Base-by-base conservation (phyloP, 805 yeast genomes). In the Priceomyces fermenticarens region DNA sequence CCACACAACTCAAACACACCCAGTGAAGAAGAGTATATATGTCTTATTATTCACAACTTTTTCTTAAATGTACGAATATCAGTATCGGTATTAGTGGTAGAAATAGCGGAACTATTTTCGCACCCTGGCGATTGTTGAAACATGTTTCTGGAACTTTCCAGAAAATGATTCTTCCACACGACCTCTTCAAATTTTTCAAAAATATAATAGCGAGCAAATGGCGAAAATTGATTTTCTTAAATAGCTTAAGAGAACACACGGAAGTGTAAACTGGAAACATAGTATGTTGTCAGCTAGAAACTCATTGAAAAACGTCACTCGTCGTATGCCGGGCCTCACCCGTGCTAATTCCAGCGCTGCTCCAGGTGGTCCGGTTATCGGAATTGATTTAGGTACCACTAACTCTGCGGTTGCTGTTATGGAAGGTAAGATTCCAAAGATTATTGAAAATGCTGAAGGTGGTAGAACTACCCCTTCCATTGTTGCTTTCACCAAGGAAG, bases 401-500 rank as follows among this genome's bases (percentile, higher is more conserved):
- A 86, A 87, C 73, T 86, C 95, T 27, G 95, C 95, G 41, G 95
- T 86, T 32, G 95, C 95, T 40, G 68, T 85, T 40, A 80, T 87
- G 81, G 90, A 85, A 66, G 86, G 88, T 48, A 77, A 81, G 61
- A 63, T 73, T 45, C 91, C 95, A 44, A 80, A 78, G 66, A 88
- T 86, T 47, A 70, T 86, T 45, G 95, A 87, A 67, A 85, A 86
- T 72, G 64, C 79, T 45, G 87, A 82, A 65, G 90, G 90, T 63
- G 73, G 78, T 36, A 75, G 88, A 55, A 57, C 95, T 38, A 88
- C 96, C 14, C 97, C 97, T 26, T 90, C 97, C 28, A 88, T 89
- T 33, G 97, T 89, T 45, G 97, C 97, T 40, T 89, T 89, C 80
- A 85, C 93, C 52, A 83, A 84, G 64, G 93, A 85, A 45, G 93